Percentiles rank a stretch among this genome's conserved stretches.
Evolutionary conservation across 1,139 yeast species (phyloP).

Genomic region (Candida pseudoviswanathii): DNA sequence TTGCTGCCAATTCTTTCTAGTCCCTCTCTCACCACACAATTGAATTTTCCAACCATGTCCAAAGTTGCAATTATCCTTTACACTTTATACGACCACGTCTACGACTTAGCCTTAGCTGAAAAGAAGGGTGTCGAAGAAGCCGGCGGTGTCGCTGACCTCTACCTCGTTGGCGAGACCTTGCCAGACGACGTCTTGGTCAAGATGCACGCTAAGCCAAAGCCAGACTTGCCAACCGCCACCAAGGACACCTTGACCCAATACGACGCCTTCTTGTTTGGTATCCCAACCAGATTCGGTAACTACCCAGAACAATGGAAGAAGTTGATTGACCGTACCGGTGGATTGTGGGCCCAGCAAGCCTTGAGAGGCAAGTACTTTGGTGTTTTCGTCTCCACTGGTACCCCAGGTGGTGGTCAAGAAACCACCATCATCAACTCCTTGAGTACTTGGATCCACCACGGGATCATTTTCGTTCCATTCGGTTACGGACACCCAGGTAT

Average conservation of each 20-base stretch:
- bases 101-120: conserved; percentile 36
- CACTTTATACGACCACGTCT: conserved; percentile 40
- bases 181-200: conserved; percentile 28
- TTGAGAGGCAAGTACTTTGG: conserved; percentile 42
- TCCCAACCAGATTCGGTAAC: conserved; percentile 43
- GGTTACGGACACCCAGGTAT: conserved; percentile 36
- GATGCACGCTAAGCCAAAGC: conserved; percentile 34
- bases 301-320: conserved; percentile 42
- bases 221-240: conserved; percentile 35
- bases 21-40: background rate
- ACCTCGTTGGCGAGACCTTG: conserved; percentile 41
- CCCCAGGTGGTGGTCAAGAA: conserved; percentile 46
- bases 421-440: conserved; percentile 35
- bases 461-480: conserved; percentile 40
- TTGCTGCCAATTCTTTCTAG: background rate
- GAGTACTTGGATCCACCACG: conserved; percentile 39
- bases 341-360: conserved; percentile 40
- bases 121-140: conserved; percentile 40
- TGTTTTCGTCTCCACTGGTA: conserved; percentile 38
- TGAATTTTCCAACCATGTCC: conserved; percentile 15
- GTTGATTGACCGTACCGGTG: conserved; percentile 43
- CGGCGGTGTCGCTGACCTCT: conserved; percentile 40
- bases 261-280: conserved; percentile 42
- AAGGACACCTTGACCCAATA: conserved; percentile 32
- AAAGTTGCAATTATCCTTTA: conserved; percentile 37